Percentiles rank a stretch among this genome's conserved stretches.
These are phyloP conservation scores for Penicillium cinerascens DNA, from an alignment of 495 filamentous ascomycete genomes.

Conservation along the genomic window DNA sequence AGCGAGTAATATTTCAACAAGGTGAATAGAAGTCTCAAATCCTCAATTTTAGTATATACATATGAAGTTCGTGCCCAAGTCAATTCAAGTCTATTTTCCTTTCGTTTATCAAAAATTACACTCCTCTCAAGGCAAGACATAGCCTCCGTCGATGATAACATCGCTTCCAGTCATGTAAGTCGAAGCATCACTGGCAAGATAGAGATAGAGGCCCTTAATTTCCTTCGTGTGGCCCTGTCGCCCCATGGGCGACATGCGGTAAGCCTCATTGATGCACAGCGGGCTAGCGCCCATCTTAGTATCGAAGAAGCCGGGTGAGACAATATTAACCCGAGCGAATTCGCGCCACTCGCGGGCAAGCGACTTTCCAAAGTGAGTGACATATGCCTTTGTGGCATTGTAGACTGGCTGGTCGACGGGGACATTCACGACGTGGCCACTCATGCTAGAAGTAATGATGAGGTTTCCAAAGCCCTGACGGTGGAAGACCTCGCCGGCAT, in stretches of 20 bases:
- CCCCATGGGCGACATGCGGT: constrained; percentile 59
- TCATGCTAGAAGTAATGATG: constrained; percentile 76
- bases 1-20: too few species aligned
- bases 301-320: constrained; percentile 68
- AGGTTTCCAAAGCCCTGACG: constrained; percentile 56
- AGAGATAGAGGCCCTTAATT: constrained; percentile 60
- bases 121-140: constrained; percentile 31
- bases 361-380: constrained; percentile 62
- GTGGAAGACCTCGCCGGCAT: constrained; percentile 57
- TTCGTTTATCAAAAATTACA: too few species aligned
- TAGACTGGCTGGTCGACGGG: constrained; percentile 62
- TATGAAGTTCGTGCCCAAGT: too few species aligned
- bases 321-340: constrained; percentile 59
- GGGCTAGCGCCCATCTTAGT: constrained; percentile 56
- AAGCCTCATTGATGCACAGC: constrained; percentile 51
- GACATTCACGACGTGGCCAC: constrained; percentile 71
- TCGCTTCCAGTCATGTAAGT: constrained; percentile 68
- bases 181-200: constrained; percentile 60
- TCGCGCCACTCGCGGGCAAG: constrained; percentile 68
- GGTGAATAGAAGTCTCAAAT: too few species aligned
- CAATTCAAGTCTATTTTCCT: too few species aligned
- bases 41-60: too few species aligned
- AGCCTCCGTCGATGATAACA: constrained; percentile 59
- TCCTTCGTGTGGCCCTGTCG: constrained; percentile 59
- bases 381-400: constrained; percentile 65